Base-by-base conservation (phyloP, 2,329 filamentous ascomycete genomes). In the Phoma sp. region DNA sequence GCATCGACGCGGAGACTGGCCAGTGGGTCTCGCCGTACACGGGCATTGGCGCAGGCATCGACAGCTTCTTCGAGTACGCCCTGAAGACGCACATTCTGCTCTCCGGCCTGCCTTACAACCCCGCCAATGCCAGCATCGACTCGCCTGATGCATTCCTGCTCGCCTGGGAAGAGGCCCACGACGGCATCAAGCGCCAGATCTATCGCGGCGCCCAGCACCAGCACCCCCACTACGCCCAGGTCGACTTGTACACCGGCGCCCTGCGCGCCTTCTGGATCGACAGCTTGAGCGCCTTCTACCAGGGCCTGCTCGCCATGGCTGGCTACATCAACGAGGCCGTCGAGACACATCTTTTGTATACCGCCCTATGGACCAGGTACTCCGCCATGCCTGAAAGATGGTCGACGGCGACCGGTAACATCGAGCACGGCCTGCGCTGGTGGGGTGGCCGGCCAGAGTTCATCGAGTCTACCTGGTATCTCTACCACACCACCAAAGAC, bases 61-160 rank as follows among this genome's bases (percentile, higher is more conserved):
- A 99, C 77, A 97, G 93, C 76, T 99, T 99, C 78, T 98, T 96
- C 69, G 95, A 99, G 77, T 99, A 99, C 75, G 93, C 95, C 3
- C 83, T 98, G 67, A 99, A 99, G 76, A 92, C 92, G 15, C 88
- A 96, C 70, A 90, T 99, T 55, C 77, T 99, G 20, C 84, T 98
- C 18, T 96, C 93, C 2, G 91, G 91, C 1, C 86, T 81, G 5
- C 74, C 77, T 0, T 75, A 74, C 54, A 66, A 77, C 37, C 34
- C 68, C 5, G 50, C 59, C 11, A 66, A 84, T 2, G 83, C 86
- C 45, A 84, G 89, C 57, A 86, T 91, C 60, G 72, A 80, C 47
- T 89, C 89, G 0, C 81, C 93, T 0, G 89, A 92, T 38, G 84
- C 88, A 1, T 98, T 97, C 63, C 80, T 96, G 4, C 79, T 85